Conservation (phyloP, 169 alveolate species). For the Amoebophrya sp. region DNA sequence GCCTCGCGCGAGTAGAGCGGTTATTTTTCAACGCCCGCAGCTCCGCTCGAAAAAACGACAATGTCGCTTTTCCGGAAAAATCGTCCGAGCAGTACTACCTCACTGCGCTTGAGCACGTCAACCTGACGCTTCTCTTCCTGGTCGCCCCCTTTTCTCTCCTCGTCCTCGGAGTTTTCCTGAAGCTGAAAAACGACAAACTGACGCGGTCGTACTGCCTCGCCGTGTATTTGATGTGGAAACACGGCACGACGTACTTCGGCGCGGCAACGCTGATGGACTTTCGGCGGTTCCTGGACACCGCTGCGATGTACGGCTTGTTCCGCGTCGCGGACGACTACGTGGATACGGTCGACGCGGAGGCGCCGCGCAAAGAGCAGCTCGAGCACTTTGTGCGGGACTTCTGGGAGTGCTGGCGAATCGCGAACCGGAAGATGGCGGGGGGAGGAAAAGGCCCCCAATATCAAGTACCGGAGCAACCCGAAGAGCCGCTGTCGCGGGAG, state of each 20-base stretch:
- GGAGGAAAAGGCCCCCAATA: no score
- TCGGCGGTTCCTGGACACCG: neutral
- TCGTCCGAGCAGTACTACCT: neutral
- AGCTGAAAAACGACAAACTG: neutral
- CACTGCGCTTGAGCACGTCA: neutral
- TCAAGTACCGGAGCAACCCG: no score
- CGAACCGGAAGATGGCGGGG: neutral
- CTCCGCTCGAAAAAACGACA: no score
- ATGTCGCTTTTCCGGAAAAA: no score
- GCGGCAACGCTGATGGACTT: neutral
- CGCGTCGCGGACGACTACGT: neutral
- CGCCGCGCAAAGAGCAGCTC: neutral
- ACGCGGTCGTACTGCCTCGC: neutral
- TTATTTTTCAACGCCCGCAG: no score
- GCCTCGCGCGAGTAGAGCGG: neutral
- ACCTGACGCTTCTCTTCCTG: neutral
- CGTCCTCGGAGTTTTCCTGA: neutral
- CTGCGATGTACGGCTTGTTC: neutral
- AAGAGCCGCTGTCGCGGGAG: no score
- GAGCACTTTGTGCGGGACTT: neutral
- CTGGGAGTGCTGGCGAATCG: neutral
- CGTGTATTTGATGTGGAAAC: neutral
- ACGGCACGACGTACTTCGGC: neutral
- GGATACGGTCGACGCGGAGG: neutral
- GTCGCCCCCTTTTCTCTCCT: neutral